These are phyloP conservation scores for Turritis glabra DNA, from an alignment of 345 rosid species.

Conservation along the genomic window DNA sequence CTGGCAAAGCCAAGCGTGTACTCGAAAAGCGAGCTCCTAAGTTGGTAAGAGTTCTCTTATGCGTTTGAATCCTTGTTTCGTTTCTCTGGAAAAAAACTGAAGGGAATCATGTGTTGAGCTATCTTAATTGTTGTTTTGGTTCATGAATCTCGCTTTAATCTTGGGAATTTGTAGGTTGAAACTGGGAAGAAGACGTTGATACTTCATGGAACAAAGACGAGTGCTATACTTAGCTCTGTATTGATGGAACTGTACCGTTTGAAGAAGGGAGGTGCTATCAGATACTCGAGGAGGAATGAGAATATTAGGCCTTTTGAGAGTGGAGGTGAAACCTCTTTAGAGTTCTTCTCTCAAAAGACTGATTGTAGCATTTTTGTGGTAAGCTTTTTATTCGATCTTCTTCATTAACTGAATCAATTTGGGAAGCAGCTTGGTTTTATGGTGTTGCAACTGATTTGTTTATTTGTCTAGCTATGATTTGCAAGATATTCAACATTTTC, in stretches of 20 bases:
- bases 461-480: neutral
- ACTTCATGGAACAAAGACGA: slow-evolving; percentile 89
- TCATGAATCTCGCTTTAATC: neutral
- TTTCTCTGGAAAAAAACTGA: neutral
- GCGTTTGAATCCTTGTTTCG: neutral
- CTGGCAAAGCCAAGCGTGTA: slow-evolving; percentile 54
- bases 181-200: slow-evolving; percentile 91
- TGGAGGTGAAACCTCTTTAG: slow-evolving; percentile 91
- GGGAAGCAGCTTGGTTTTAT: neutral
- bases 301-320: slow-evolving; percentile 90
- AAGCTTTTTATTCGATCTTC: slow-evolving; percentile 27
- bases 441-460: neutral
- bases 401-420: neutral
- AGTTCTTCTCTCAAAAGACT: slow-evolving; percentile 87
- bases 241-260: slow-evolving; percentile 68
- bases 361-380: slow-evolving; percentile 95
- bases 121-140: neutral
- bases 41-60: slow-evolving; percentile 48
- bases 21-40: slow-evolving; percentile 87
- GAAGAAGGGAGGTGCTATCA: slow-evolving; percentile 71
- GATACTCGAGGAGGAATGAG: slow-evolving; percentile 87
- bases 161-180: slow-evolving; percentile 59
- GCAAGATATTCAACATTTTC: neutral
- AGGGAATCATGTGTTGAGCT: neutral
- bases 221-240: slow-evolving; percentile 62